Base-by-base conservation (phyloP, 495 filamentous ascomycete genomes). In the Tuber aestivum region DNA sequence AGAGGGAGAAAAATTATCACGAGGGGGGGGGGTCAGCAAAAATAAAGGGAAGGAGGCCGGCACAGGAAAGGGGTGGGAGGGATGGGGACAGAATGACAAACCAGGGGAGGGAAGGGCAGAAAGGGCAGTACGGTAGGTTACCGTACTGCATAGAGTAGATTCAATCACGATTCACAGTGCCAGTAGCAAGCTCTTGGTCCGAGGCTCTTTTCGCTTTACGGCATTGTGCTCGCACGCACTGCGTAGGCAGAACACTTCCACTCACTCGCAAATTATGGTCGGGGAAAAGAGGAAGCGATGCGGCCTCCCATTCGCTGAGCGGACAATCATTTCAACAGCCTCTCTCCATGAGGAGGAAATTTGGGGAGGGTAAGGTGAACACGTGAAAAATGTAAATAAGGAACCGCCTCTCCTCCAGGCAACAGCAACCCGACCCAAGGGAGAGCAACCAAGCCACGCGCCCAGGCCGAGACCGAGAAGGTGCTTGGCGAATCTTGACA, bases 281-380 rank as follows among this genome's bases (percentile, higher is more conserved):
- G 35, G 56, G 20, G 23, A 78, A 78, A 77, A 79, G 80, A 75
- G 77, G 74, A 72, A 41, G 56, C 50, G 56, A 35, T 35, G 56
- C 16, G 56, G 56, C 56, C 32, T 35, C 56, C 20, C 14, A 65
- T 65, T 65, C 27, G 56, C 56, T 20, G 16, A 35, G 56, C 27
- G n/a, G 56, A 18, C 12, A 65, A 65, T 32, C 5, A 65, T 35
- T 35, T 35, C 35, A 35, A 65, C 56, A 65, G 14, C 56, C 56
- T 65, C 56, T 65, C 35, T 27, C 12, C 12, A 35, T 32, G 12
- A 10, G n/a, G 5, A 18, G n/a, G 56, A 35, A 32, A 32, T 27
- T 35, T 35, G 56, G 56, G 50, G 50, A 65, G 56, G 56, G 56
- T 65, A 65, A 35, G n/a, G 56, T 27, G 27, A 65, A 35, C 56